phyloP scores from a whole-genome alignment of 495 filamentous ascomycete genomes.

The Lentithecium fluviatile region DNA sequence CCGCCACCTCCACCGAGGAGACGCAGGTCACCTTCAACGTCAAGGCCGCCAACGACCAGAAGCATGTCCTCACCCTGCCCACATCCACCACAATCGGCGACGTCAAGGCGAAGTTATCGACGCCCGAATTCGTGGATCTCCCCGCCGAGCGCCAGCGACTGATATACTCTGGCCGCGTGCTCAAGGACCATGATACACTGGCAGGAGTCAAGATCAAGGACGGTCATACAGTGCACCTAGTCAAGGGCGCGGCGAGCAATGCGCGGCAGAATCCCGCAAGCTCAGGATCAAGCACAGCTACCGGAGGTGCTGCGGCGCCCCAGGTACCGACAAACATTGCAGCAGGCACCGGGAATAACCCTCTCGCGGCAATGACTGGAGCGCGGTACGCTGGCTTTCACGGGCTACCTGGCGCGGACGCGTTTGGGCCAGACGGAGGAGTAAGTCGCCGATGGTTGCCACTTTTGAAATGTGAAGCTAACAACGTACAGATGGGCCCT shows the following conservation, averaged over 20 bases:
- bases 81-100: conserved; percentile 75
- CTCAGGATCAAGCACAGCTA: conserved; percentile 49
- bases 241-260: conserved; percentile 93
- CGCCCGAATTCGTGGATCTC: conserved; percentile 76
- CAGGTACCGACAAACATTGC: conserved; percentile 87
- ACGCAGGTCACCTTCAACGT: conserved; percentile 86
- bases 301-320: conserved; percentile 52
- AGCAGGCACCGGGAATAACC: conserved; percentile 83
- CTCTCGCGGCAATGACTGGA: conserved; percentile 85
- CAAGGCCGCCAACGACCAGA: conserved; percentile 84
- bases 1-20: conserved; percentile 47
- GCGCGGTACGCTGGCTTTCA: conserved; percentile 92
- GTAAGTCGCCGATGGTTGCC: conserved; percentile 58
- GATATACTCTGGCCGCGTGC: conserved; percentile 94
- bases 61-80: conserved; percentile 76
- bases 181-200: conserved; percentile 88
- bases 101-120: conserved; percentile 83
- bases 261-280: conserved; percentile 61
- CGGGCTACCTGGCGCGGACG: conserved; percentile 78
- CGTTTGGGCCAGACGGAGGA: conserved; percentile 96
- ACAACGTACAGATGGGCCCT: conserved; percentile 73
- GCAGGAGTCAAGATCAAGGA: conserved; percentile 90
- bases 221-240: conserved; percentile 93
- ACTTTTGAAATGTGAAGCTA: conserved; percentile 37
- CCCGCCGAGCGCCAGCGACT: conserved; percentile 84